A percentile compares a stretch with the other conserved stretches of the same genome.
phyloP scores from a whole-genome alignment of 306 rosid genomes.

The Astragalus membranaceus region DNA sequence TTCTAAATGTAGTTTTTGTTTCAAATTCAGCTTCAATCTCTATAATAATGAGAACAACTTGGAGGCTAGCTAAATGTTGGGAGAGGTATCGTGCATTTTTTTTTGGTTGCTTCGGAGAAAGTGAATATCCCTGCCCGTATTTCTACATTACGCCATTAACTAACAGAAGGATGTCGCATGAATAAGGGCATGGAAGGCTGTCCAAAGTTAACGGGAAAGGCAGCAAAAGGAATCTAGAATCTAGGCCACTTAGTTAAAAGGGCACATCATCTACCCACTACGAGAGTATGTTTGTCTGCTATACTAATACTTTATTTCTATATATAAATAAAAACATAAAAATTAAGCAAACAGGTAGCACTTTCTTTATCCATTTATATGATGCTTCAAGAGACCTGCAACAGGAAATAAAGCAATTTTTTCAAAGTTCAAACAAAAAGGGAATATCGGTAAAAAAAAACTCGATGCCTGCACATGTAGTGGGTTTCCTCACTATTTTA shows the following conservation, averaged over 20 bases:
- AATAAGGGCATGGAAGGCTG: slow-evolving; percentile 40
- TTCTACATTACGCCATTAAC: slow-evolving; percentile 22
- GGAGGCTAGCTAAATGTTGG: no score
- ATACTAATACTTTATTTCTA: not conserved
- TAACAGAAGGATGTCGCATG: slow-evolving; percentile 25
- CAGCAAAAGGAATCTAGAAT: slow-evolving; percentile 48
- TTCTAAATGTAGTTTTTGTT: no score
- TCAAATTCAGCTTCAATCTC: no score
- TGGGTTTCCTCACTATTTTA: not conserved
- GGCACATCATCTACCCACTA: slow-evolving; percentile 37
- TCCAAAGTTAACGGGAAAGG: slow-evolving; percentile 29
- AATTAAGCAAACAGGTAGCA: slow-evolving; percentile 7
- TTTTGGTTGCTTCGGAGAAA: slow-evolving; percentile 14
- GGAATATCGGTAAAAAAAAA: not conserved
- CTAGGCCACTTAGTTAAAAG: slow-evolving; percentile 34
- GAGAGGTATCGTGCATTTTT: no score
- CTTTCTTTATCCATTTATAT: slow-evolving; percentile 14
- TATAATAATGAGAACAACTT: no score
- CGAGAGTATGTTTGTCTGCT: not conserved
- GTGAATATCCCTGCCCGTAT: slow-evolving; percentile 15
- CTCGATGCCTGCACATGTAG: no score
- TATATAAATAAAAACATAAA: not conserved
- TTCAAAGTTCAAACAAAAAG: not conserved
- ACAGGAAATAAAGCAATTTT: not conserved
- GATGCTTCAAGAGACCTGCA: slow-evolving; percentile 6